Evolutionary conservation across 805 yeast species (phyloP).

Genomic region (Ogataea pilisensis): DNA sequence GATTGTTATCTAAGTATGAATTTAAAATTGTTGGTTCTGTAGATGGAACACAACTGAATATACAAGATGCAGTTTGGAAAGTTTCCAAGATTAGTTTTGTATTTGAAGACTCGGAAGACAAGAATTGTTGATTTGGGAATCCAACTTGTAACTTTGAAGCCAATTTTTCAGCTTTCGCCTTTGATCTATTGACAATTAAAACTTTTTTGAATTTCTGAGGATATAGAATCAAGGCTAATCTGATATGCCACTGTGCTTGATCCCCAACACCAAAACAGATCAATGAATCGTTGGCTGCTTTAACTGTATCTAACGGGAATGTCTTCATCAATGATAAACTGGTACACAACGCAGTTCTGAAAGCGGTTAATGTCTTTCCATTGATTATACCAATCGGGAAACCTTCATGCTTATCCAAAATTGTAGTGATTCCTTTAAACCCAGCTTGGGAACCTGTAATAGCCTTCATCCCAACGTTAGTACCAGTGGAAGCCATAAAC

Average conservation of each 20-base stretch:
- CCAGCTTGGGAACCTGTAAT: conserved; percentile 56
- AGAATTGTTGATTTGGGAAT: conserved; percentile 27
- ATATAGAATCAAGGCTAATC: conserved; percentile 39
- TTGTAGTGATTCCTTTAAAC: conserved; percentile 52
- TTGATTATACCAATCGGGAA: conserved; percentile 48
- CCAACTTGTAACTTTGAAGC: conserved; percentile 28
- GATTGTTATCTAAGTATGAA: conserved; percentile 26
- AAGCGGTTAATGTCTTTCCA: conserved; percentile 58
- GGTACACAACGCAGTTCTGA: conserved; percentile 61
- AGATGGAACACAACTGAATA: conserved; percentile 61
- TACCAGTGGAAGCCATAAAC: conserved; percentile 64
- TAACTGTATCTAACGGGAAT: conserved; percentile 22
- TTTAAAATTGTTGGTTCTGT: conserved; percentile 41
- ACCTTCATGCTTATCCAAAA: conserved; percentile 50
- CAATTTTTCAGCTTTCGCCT: conserved; percentile 35
- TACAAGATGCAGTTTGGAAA: conserved; percentile 39
- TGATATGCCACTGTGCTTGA: conserved; percentile 63
- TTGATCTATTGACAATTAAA: conserved; percentile 42
- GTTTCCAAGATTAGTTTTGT: conserved; percentile 17
- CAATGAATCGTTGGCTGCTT: conserved; percentile 17
- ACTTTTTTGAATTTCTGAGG: conserved; percentile 35
- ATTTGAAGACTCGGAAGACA: conserved; percentile 17
- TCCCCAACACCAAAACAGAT: conserved; percentile 57
- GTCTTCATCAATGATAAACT: conserved; percentile 41
- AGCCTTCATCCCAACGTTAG: conserved; percentile 55